Base-by-base conservation (phyloP, 768 basidiomycete genomes). In the Gyrodon lividus region DNA sequence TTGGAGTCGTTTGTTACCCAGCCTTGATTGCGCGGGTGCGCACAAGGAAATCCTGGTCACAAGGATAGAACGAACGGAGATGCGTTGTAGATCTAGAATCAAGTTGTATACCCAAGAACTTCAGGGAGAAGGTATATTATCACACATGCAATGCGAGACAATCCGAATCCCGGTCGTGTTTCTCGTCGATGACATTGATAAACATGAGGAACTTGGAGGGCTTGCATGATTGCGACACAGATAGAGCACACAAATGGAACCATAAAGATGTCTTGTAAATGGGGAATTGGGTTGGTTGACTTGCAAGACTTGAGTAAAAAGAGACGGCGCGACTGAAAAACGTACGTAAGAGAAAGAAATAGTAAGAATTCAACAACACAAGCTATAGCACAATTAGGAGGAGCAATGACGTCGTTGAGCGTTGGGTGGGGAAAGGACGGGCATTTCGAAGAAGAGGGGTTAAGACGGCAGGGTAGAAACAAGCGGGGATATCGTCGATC, bases 181-280 rank as follows among this genome's bases (percentile, higher is more conserved):
- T 31, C 31, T 31, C 12, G 12, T 14, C 31, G 12, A 31, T 31
- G 31, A 12, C 5, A 14, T 31, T 31, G 31, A 14, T 31, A 31
- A 23, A 23, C 33, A 42, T 42, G 17, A 50, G 43, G 40, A 17
- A 28, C 30, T 24, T 24, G 42, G 9, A 24, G 48, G 30, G n/a
- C 6, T 43, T 24, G 40, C 19, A 46, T 46, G 34, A 30, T 35
- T 50, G 34, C 33, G 22, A 46, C 33, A 30, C 20, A 47, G n/a
- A 45, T 26, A 53, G 19, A 13, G 26, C 20, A 19, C 14, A 37
- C 40, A 39, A 47, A 46, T 17, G 40, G 38, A 37, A 38, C 12
- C 48, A 42, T 40, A 49, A 54, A 46, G 45, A 52, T 59, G 57
- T 59, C 43, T 57, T 33, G 52, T 62, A 62, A 63, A 63, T 52